A percentile compares a stretch with the other conserved stretches of the same genome.
These are phyloP conservation scores for Laguncularia racemosa DNA, from an alignment of 345 rosid genomes.

Conservation along the genomic window DNA sequence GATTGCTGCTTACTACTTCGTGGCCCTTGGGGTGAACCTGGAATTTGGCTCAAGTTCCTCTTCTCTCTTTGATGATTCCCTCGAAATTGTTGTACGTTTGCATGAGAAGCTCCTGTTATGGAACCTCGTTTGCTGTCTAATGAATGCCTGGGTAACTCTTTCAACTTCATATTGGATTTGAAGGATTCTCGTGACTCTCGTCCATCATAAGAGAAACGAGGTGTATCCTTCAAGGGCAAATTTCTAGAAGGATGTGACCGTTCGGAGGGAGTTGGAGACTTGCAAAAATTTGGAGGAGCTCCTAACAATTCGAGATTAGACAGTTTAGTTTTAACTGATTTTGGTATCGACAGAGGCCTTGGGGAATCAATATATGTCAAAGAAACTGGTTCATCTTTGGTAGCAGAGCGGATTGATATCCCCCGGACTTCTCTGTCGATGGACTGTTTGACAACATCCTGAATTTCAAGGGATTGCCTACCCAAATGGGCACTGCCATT, in stretches of 20 bases:
- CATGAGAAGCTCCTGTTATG: constrained; percentile 27
- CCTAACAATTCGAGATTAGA: constrained; percentile 35
- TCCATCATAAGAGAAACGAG: constrained; percentile 85
- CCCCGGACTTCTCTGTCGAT: constrained; percentile 54
- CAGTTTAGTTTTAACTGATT: constrained; percentile 32
- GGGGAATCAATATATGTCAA: constrained; percentile 64
- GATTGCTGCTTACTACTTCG: constrained; percentile 53
- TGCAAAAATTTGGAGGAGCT: constrained; percentile 30
- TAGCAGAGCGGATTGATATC: constrained; percentile 25
- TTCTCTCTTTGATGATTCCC: constrained; percentile 16
- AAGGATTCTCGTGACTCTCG: constrained; percentile 42
- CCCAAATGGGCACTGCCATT: constrained; percentile 23
- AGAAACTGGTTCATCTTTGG: constrained; percentile 21
- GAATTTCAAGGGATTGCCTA: constrained; percentile 39
- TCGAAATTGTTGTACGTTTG: constrained; percentile 26
- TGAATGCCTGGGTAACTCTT: constrained; percentile 82
- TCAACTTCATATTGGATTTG: constrained; percentile 52
- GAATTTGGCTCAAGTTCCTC: constrained; percentile 5
- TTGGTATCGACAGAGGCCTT: constrained; percentile 47
- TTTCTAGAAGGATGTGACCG: constrained; percentile 27
- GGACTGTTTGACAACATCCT: constrained; percentile 50
- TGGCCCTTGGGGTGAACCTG: constrained; percentile 37
- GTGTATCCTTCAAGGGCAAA: constrained; percentile 43
- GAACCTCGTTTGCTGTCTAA: constrained; percentile 69
- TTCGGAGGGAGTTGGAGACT: constrained; percentile 22